A percentile compares a stretch with the other conserved stretches of the same genome.
Conservation (phyloP, 345 rosid species). For the Eucalyptus marginata region DNA sequence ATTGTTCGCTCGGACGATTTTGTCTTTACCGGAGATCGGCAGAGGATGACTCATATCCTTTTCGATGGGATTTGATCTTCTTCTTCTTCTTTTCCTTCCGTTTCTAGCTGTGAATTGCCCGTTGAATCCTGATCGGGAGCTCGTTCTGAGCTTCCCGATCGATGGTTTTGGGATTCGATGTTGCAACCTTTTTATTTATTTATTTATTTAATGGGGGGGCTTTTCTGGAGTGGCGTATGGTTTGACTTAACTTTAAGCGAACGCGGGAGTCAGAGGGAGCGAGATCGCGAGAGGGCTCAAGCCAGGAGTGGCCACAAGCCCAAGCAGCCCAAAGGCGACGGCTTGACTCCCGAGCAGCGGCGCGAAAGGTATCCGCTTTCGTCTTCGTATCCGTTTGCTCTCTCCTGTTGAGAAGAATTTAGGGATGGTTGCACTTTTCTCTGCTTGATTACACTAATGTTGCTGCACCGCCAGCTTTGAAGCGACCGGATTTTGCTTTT, state of each 20-base stretch:
- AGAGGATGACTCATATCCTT: constrained; percentile 64
- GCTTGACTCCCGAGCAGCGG: constrained; percentile 81
- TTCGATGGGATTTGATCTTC: neutral
- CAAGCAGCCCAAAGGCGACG: constrained; percentile 34
- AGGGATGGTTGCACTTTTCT: neutral
- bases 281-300: constrained; percentile 81
- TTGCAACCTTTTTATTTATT: neutral
- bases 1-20: neutral
- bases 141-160: neutral
- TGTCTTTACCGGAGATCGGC: neutral
- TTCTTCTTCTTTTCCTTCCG: neutral
- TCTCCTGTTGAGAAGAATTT: neutral
- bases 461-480: neutral
- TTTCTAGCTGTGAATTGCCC: neutral
- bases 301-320: constrained; percentile 27
- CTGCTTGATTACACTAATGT: neutral
- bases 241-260: constrained; percentile 19
- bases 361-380: constrained; percentile 46
- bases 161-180: neutral
- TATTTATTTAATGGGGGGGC: neutral
- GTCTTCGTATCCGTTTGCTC: neutral
- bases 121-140: neutral
- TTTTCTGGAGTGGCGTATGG: neutral
- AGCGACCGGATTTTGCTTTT: neutral
- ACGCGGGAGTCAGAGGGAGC: constrained; percentile 80